Conservation (phyloP, 306 rosid species). For the Hippophae gyantsensis region DNA sequence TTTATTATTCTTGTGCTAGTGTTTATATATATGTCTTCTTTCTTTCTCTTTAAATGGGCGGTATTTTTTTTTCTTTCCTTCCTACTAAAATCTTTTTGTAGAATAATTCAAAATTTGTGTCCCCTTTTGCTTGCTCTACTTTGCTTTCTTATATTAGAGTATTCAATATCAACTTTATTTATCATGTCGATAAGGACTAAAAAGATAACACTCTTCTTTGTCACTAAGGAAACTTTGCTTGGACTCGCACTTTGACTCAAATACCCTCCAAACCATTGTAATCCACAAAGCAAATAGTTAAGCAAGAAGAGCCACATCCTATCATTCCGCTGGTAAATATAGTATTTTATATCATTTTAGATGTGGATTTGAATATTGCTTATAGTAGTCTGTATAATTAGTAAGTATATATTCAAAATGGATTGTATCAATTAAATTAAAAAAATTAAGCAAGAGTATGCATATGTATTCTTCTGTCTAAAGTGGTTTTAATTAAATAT, state of each 20-base stretch:
- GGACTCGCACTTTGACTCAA: constrained; percentile 14
- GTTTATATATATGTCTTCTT: constrained; percentile 2
- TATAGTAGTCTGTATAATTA: too few relatives aligned
- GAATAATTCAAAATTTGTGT: constrained; percentile 21
- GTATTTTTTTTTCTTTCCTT: constrained; percentile 16
- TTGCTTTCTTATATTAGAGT: constrained; percentile 5
- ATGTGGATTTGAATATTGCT: too few relatives aligned
- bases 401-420: too few relatives aligned
- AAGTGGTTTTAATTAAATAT: too few relatives aligned
- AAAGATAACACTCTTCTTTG: constrained; percentile 28
- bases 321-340: too few relatives aligned
- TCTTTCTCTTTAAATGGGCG: constrained; percentile 13
- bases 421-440: too few relatives aligned
- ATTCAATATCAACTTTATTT: constrained; percentile 14
- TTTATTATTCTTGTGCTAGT: too few relatives aligned
- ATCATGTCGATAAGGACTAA: constrained; percentile 20
- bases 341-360: too few relatives aligned
- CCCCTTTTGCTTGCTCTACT: constrained; percentile 11
- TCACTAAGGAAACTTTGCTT: constrained; percentile 36
- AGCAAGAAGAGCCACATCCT: too few relatives aligned
- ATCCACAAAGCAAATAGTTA: too few relatives aligned
- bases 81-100: not conserved
- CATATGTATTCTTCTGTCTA: too few relatives aligned
- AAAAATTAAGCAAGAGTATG: too few relatives aligned
- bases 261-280: constrained; percentile 11